These are phyloP conservation scores for Apiospora arundinis DNA, from an alignment of 2,329 filamentous ascomycete species.

Conservation along the genomic window DNA sequence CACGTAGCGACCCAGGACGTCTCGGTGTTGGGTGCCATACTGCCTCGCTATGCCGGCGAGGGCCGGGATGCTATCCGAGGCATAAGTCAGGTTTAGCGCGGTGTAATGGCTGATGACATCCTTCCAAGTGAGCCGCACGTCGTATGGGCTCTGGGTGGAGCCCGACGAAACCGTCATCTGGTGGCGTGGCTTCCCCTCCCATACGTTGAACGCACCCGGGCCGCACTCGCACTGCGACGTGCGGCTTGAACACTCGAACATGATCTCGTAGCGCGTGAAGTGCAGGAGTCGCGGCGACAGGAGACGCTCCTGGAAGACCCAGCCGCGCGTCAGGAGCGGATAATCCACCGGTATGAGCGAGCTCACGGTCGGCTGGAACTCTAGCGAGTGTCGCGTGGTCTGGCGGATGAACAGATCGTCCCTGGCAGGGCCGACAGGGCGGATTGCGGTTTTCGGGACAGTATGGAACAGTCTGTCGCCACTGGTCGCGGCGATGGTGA, in stretches of 20 bases:
- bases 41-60: background rate
- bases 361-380: background rate
- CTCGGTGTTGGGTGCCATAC: background rate
- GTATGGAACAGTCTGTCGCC: background rate
- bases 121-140: background rate
- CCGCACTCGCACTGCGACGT: background rate
- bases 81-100: background rate
- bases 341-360: background rate
- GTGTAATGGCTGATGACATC: background rate
- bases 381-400: background rate
- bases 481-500: constrained; percentile 23
- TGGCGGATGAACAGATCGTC: background rate
- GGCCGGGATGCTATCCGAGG: background rate
- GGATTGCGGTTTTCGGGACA: background rate
- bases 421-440: background rate
- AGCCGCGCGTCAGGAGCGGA: background rate
- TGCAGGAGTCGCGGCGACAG: background rate
- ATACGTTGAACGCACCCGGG: too few relatives aligned
- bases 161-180: too few relatives aligned
- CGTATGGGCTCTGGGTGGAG: too few relatives aligned
- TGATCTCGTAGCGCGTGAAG: background rate
- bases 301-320: background rate
- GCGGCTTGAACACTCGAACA: background rate
- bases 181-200: too few relatives aligned
- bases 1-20: background rate